Conservation (phyloP, 2,329 filamentous ascomycete species). For the Huntiella decipiens region DNA sequence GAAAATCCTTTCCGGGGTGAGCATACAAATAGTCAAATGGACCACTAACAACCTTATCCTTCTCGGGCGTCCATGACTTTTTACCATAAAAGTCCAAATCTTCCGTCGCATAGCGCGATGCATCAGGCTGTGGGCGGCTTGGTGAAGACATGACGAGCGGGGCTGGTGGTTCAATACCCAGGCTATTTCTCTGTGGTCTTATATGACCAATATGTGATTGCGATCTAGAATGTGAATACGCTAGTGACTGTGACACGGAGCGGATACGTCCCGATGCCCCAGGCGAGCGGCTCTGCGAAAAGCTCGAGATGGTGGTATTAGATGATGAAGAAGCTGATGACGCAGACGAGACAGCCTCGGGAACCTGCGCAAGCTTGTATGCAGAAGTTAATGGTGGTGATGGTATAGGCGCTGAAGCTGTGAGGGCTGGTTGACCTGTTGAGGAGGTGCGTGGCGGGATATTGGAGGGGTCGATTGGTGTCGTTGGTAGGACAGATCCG, state of each 20-base stretch:
- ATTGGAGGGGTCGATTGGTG: neutral
- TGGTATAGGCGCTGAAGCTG: neutral
- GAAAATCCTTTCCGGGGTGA: conserved; percentile 71
- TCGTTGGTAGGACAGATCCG: conserved; percentile 7
- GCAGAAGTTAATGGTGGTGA: neutral
- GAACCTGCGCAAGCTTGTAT: conserved; percentile 9
- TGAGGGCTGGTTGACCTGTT: neutral
- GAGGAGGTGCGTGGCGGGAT: conserved; percentile 11
- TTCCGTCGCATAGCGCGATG: conserved; percentile 32
- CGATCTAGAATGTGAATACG: conserved; percentile 8
- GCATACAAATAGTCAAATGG: conserved; percentile 66
- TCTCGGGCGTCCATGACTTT: conserved; percentile 48
- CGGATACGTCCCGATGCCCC: conserved; percentile 1
- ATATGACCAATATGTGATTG: conserved; percentile 8
- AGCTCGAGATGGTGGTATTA: no score
- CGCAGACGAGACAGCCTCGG: conserved; percentile 3
- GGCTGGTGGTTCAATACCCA: conserved; percentile 4
- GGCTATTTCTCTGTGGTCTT: conserved; percentile 2
- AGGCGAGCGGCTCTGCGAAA: no score
- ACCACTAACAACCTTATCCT: conserved; percentile 58
- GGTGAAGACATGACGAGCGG: conserved; percentile 8
- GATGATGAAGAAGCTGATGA: conserved; percentile 8
- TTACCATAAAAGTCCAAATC: conserved; percentile 33
- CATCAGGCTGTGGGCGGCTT: conserved; percentile 22
- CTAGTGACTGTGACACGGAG: conserved; percentile 9